Conservation (phyloP, 495 filamentous ascomycete genomes). For the Xylaria curta region DNA sequence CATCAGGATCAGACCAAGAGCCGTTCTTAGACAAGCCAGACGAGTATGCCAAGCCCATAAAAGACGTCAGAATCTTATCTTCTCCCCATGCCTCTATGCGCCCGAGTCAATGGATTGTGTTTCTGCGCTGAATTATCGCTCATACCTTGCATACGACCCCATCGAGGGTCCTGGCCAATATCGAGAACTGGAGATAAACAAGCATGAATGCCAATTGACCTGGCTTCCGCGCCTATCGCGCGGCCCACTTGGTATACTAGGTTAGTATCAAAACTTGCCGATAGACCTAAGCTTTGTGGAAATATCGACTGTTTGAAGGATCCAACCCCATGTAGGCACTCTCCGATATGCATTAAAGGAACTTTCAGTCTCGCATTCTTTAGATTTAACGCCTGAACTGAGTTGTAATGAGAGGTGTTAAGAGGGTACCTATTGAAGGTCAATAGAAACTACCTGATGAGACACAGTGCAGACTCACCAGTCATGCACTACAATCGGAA, state of each 20-base stretch:
- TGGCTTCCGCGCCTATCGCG: conserved; percentile 48
- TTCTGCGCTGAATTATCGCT: not conserved
- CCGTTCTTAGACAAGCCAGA: conserved; percentile 49
- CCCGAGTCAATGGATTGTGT: not conserved
- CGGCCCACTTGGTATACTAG: conserved; percentile 46
- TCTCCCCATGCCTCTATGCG: conserved; percentile 51
- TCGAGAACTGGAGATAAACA: conserved; percentile 53
- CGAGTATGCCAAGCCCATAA: conserved; percentile 50
- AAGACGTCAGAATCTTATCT: conserved; percentile 49
- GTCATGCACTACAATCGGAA: conserved; percentile 31
- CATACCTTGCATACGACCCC: conserved; percentile 49
- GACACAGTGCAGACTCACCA: conserved; percentile 25
- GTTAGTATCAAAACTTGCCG: conserved; percentile 47
- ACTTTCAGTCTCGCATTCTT: conserved; percentile 42
- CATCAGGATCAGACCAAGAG: conserved; percentile 45
- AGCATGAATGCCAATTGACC: conserved; percentile 49
- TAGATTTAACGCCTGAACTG: conserved; percentile 44
- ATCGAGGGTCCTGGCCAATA: conserved; percentile 49
- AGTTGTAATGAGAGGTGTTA: conserved; percentile 47
- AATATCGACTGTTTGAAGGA: conserved; percentile 52
- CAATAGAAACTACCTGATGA: not conserved
- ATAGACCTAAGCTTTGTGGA: conserved; percentile 46
- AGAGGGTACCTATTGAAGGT: conserved; percentile 40
- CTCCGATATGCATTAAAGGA: conserved; percentile 47
- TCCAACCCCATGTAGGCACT: conserved; percentile 51